Evolutionary conservation across 768 basidiomycete species (phyloP).

Genomic region (Leccinum barrowsii): DNA sequence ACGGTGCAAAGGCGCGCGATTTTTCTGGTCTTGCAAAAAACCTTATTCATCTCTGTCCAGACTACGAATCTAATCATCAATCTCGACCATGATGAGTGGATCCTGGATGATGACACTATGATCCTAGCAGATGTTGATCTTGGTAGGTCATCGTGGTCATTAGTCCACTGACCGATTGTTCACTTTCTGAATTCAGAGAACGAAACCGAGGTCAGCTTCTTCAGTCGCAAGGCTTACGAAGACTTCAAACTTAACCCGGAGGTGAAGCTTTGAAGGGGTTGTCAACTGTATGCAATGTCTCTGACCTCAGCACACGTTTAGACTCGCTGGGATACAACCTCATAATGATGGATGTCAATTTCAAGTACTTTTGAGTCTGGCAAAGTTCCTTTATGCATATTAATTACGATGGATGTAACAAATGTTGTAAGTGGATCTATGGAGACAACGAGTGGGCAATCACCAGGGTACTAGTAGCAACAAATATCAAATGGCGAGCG

Average conservation of each 20-base stretch:
- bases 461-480: conserved; percentile 19
- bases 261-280: conserved; percentile 27
- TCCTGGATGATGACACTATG: conserved; percentile 64
- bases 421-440: conserved; percentile 29
- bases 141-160: conserved; percentile 48
- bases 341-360: conserved; percentile 1
- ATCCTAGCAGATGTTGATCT: conserved; percentile 70
- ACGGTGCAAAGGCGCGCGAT: conserved; percentile 78
- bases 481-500: conserved; percentile 19
- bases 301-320: conserved; percentile 1
- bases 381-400: conserved; percentile 18
- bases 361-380: background rate
- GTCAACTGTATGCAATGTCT: background rate
- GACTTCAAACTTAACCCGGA: conserved; percentile 80
- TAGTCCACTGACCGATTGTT: background rate
- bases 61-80: conserved; percentile 98
- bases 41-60: conserved; percentile 37
- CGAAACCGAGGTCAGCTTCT: conserved; percentile 93
- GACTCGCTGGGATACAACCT: conserved; percentile 29
- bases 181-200: conserved; percentile 58
- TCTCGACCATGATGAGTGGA: conserved; percentile 93
- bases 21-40: background rate
- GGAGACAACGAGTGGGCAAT: conserved; percentile 17
- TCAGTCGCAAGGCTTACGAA: conserved; percentile 74
- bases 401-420: conserved; percentile 31